These are phyloP conservation scores for Fistulina hepatica DNA, from an alignment of 1,284 basidiomycete genomes.

Conservation along the genomic window DNA sequence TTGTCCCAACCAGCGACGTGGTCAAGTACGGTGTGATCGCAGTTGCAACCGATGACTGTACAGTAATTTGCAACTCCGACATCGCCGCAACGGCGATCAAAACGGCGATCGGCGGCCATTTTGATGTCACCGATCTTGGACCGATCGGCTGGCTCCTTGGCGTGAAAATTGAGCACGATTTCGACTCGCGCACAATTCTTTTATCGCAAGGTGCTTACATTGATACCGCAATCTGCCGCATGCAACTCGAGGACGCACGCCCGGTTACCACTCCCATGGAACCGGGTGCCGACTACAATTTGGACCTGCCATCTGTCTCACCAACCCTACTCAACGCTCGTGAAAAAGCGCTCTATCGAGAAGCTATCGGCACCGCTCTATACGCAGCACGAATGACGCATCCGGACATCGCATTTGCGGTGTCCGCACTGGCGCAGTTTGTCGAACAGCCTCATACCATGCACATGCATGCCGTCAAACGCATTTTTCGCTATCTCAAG, in stretches of 20 bases:
- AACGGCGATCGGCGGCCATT: constrained; percentile 14
- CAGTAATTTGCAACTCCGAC: constrained; percentile 16
- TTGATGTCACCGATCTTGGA: constrained; percentile 20
- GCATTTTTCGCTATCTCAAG: not conserved
- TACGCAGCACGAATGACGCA: constrained; percentile 1
- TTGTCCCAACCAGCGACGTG: constrained; percentile 1
- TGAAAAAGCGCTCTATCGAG: not conserved
- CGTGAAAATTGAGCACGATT: constrained; percentile 15
- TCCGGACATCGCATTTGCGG: constrained; percentile 1
- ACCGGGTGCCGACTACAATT: constrained; percentile 11
- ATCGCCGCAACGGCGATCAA: constrained; percentile 12
- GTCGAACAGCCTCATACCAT: constrained; percentile 2
- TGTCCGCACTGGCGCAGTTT: constrained; percentile 1
- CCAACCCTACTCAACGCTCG: not conserved
- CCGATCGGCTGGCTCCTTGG: constrained; percentile 21
- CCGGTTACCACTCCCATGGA: constrained; percentile 13
- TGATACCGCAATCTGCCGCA: constrained; percentile 14
- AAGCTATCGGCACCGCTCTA: not conserved
- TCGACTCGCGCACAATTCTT: constrained; percentile 12
- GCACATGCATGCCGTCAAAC: not conserved
- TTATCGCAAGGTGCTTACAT: constrained; percentile 20
- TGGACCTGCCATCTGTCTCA: constrained; percentile 3
- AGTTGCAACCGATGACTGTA: constrained; percentile 23
- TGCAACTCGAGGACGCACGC: constrained; percentile 15
- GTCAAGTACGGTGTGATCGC: constrained; percentile 17